Conservation (phyloP, 2,329 filamentous ascomycete genomes). For the Daldinia sp. region DNA sequence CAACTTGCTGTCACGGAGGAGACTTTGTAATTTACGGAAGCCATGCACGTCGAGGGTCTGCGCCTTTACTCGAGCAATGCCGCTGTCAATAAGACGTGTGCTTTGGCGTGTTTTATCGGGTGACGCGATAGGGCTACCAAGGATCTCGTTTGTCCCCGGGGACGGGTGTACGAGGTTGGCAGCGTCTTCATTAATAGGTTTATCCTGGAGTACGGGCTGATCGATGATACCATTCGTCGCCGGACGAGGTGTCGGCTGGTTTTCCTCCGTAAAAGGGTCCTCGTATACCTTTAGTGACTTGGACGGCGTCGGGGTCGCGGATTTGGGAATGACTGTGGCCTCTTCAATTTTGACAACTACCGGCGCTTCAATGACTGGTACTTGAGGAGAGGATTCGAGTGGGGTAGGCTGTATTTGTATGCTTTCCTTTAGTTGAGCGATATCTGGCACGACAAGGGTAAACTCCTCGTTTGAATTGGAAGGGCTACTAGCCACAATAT, state of each 20-base stretch:
- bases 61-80: conserved; percentile 75
- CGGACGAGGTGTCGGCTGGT: conserved; percentile 57
- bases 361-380: conserved; percentile 51
- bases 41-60: conserved; percentile 81
- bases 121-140: conserved; percentile 45
- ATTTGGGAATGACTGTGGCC: conserved; percentile 19
- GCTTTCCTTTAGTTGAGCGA: conserved; percentile 50
- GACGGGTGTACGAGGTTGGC: conserved; percentile 45
- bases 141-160: conserved; percentile 29
- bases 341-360: conserved; percentile 34
- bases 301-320: conserved; percentile 44
- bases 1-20: conserved; percentile 72
- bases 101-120: conserved; percentile 66
- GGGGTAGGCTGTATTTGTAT: conserved; percentile 32
- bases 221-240: conserved; percentile 48
- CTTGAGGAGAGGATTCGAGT: conserved; percentile 41
- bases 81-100: conserved; percentile 73
- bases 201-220: conserved; percentile 65
- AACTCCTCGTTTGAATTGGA: conserved; percentile 61
- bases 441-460: conserved; percentile 59
- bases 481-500: conserved; percentile 52
- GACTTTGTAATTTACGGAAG: conserved; percentile 79
- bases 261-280: conserved; percentile 64
- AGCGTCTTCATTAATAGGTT: conserved; percentile 65
- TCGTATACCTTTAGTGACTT: conserved; percentile 66